Percentiles rank a stretch among this genome's conserved stretches.
phyloP scores from a whole-genome alignment of 768 basidiomycete species.

The Boletus reticuloceps region DNA sequence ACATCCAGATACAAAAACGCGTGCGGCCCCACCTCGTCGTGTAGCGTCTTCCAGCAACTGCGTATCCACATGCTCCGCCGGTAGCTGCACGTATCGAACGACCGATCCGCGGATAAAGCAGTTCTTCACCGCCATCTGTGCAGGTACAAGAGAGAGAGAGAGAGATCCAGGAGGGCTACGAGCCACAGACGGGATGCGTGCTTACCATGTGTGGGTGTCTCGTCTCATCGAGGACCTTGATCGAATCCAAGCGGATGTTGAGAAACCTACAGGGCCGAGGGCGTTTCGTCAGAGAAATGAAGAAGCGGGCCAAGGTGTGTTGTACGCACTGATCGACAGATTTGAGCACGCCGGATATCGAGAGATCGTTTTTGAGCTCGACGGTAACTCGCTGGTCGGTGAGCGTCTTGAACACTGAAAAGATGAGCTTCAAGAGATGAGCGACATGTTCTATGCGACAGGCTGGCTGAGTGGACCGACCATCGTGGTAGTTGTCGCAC shows the following conservation, averaged over 20 bases:
- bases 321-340: conserved; percentile 91
- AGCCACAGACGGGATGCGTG: neutral
- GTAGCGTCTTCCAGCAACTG: conserved; percentile 96
- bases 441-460: neutral
- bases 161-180: neutral
- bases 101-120: conserved; percentile 99
- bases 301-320: neutral
- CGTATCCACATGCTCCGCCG: conserved; percentile 90
- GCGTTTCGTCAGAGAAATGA: conserved; percentile 1
- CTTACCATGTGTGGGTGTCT: conserved; percentile 96
- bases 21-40: conserved; percentile 68
- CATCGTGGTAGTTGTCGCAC: conserved; percentile 17
- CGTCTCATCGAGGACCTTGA: conserved; percentile 87
- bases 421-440: conserved; percentile 61
- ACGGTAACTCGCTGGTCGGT: conserved; percentile 97
- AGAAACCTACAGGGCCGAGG: conserved; percentile 60
- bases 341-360: conserved; percentile 92
- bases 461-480: conserved; percentile 13
- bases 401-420: conserved; percentile 98
- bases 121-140: conserved; percentile 96
- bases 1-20: neutral
- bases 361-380: conserved; percentile 98
- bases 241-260: conserved; percentile 94
- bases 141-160: neutral
- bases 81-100: conserved; percentile 95